Percentiles rank a stretch among this genome's conserved stretches.
Conservation (phyloP, 768 basidiomycete species). For the Dacryopinax primogenitus region DNA sequence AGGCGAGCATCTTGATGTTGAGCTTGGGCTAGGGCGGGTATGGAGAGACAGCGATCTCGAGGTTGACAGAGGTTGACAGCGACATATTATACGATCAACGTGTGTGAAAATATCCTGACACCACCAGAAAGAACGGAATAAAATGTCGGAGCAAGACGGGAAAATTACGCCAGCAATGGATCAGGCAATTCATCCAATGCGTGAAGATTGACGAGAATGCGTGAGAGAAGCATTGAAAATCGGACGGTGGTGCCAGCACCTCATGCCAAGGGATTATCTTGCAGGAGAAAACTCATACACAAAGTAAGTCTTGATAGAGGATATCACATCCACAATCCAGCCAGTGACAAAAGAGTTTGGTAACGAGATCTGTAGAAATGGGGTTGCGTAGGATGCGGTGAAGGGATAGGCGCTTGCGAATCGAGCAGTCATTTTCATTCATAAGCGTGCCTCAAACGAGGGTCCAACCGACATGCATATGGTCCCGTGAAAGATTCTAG, state of each 20-base stretch:
- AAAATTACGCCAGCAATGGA: slow-evolving; percentile 2
- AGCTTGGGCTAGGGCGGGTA: no score
- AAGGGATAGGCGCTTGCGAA: no score
- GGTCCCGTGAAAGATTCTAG: no score
- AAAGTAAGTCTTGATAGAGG: neutral
- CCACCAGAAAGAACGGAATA: neutral
- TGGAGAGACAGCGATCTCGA: neutral
- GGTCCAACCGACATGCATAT: no score
- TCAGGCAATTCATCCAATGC: neutral
- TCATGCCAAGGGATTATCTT: neutral
- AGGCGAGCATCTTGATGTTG: neutral
- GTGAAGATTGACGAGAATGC: neutral
- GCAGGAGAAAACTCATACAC: neutral
- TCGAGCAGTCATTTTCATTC: no score
- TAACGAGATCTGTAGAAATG: no score
- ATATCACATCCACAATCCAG: no score
- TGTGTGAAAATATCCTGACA: neutral
- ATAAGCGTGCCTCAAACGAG: no score
- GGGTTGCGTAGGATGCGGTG: no score
- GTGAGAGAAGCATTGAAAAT: neutral
- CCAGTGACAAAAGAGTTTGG: no score
- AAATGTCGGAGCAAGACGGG: neutral
- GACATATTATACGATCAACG: neutral
- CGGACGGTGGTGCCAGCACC: neutral
- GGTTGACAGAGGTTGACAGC: neutral